Evolutionary conservation across 139 green algal genomes (phyloP), one percentile per base, ranked within the genome.

Genomic region (Haematococcus lacustris): DNA sequence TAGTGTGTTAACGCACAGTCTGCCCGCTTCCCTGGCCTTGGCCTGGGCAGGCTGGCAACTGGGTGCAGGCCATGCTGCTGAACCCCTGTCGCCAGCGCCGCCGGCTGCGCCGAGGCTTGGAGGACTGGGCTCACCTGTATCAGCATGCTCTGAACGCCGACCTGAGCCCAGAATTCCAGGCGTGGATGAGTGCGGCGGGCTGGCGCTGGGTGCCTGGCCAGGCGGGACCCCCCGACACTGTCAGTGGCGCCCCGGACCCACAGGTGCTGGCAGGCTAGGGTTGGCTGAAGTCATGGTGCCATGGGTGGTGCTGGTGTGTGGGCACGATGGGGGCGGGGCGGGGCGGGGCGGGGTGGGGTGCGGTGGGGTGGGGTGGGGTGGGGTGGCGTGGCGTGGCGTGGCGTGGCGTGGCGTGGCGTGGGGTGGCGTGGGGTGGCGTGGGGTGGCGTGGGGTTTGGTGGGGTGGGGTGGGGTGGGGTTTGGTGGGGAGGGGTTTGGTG

Each of bases 91-190:
- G 90, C 26, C 81, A 87, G 74, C 84, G 89, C 21, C 82, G 91
- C 0, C 84, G 89, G 35, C 71, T 92, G 63, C 77, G 88, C 0
- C 82, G 81, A 34, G 75, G 80, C 28, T 51, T 94, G 59, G 87
- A 93, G 53, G 91, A 96, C 77, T 95, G 89, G 90, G 70, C 43
- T 61, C 84, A 93, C 77, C 82, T 96, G 59, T 79, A 83, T 68
- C 78, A 93, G 63, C 90, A 96, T 64, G 90, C 82, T 0, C 38
- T 83, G 26, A 89, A 88, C 25, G 89, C 89, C 0, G 90, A 94
- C 38, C 62, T 38, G 17, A 63, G 38, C 26, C 53, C 72, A 0
- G 70, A 21, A 7, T 76, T 91, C 23, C 7, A 38, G 3, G 68
- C 68, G 1, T 86, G 71, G 65, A 73, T 83, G 71, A 32, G 39